Evolutionary conservation across 2,329 filamentous ascomycete genomes (phyloP).

Genomic region (Beauveria sp.): DNA sequence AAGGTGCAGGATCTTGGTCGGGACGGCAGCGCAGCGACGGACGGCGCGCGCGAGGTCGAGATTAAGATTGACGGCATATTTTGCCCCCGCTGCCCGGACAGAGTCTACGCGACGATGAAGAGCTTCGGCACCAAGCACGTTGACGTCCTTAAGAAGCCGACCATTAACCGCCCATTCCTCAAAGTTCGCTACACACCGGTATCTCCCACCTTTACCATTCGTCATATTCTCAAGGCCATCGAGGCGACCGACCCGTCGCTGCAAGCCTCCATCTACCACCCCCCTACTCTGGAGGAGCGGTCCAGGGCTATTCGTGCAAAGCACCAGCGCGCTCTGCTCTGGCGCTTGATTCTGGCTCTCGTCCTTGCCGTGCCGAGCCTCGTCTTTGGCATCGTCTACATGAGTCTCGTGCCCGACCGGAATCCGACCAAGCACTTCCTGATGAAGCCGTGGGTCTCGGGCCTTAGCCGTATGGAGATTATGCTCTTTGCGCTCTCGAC

Average conservation of each 20-base stretch:
- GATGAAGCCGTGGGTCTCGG: constrained; percentile 62
- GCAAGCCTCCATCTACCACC: constrained; percentile 63
- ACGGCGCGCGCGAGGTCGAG: constrained; percentile 47
- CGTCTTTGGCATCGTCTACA: constrained; percentile 81
- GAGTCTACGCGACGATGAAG: constrained; percentile 46
- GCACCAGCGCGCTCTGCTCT: constrained; percentile 61
- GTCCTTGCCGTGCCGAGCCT: constrained; percentile 73
- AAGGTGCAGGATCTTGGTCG: constrained; percentile 36
- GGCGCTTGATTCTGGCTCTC: constrained; percentile 63
- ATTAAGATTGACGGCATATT: constrained; percentile 66
- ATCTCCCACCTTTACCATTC: constrained; percentile 63
- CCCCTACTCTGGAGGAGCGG: constrained; percentile 75
- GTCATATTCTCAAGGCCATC: constrained; percentile 64
- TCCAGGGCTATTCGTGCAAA: constrained; percentile 63
- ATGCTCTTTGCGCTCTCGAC: constrained; percentile 75
- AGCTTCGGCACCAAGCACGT: constrained; percentile 43
- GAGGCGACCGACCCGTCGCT: constrained; percentile 59
- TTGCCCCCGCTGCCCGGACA: constrained; percentile 61
- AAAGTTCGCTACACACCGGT: constrained; percentile 63
- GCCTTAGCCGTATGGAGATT: constrained; percentile 70
- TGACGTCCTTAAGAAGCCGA: constrained; percentile 46
- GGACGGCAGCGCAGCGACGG: constrained; percentile 26
- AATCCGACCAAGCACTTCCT: constrained; percentile 56
- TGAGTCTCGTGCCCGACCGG: constrained; percentile 63
- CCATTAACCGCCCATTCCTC: constrained; percentile 57